Evolutionary conservation across 2,329 filamentous ascomycete species (phyloP), one percentile per base, ranked within the genome.

Genomic region (Sporothrix humicola): DNA sequence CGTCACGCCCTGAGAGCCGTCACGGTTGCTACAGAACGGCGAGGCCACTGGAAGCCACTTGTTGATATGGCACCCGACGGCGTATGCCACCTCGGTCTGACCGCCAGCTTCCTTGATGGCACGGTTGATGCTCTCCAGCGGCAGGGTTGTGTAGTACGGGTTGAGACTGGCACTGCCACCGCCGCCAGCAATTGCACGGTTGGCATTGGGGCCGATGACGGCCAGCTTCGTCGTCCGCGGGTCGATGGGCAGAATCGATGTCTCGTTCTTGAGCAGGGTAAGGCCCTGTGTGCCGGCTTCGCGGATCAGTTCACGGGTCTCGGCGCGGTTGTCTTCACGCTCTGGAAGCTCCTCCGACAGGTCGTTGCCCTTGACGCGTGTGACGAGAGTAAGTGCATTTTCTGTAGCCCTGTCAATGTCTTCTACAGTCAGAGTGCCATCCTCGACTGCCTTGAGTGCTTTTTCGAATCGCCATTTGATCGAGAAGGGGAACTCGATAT

Each of bases 131-230:
- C 89, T 90, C 61, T 91, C 89, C 69, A 90, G 84, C 0, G 90
- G 90, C 10, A 90, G 84, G 1, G 89, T 90, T 76, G 85, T 89
- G 80, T 92, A 92, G 80, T 92, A 92, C 0, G 90, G 89, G 78
- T 91, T 91, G 66, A 92, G 81, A 75, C 88, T 90, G 20, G 90
- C 90, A 77, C 90, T 92, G 69, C 90, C 90, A 56, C 90, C 90
- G 69, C 90, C 90, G 17, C 88, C 88, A n/a, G 88, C 89, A 76
- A 92, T 91, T 0, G 90, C 87, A 72, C 89, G 83, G 79, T 91
- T 90, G 23, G 89, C 89, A 75, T 92, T 92, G 0, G 90, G 90
- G 0, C 90, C 90, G 70, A 92, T 91, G 74, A 92, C 85, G 3
- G 90, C 90, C 73, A 92, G 85, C 78, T 86, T 91, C 73, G 85